These are phyloP conservation scores for Plenodomus biglobosus DNA, from an alignment of 2,329 filamentous ascomycete species.

Conservation along the genomic window DNA sequence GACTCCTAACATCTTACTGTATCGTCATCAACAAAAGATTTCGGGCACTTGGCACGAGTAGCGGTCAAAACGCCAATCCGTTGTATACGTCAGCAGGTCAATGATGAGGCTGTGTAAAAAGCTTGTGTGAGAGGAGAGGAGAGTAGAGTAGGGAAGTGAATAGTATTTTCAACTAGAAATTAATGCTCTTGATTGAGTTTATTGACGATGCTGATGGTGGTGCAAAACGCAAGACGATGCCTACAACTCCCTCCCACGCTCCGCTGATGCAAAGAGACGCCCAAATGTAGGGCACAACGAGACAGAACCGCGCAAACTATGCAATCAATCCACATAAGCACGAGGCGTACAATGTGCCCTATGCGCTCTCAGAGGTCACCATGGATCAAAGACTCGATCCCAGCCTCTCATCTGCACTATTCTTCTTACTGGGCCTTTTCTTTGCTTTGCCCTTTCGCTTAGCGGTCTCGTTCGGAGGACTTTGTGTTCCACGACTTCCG, in stretches of 20 bases:
- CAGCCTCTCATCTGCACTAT: slow-evolving; percentile 24
- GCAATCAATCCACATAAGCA: background rate
- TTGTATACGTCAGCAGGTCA: background rate
- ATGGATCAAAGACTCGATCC: slow-evolving; percentile 28
- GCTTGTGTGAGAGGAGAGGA: background rate
- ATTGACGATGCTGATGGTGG: background rate
- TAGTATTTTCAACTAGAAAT: background rate
- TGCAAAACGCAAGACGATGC: background rate
- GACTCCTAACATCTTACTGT: background rate
- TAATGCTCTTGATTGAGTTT: background rate
- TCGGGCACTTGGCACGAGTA: background rate
- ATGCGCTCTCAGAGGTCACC: background rate
- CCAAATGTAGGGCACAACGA: background rate
- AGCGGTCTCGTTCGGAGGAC: slow-evolving; percentile 27
- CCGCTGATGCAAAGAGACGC: background rate
- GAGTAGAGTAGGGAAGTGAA: too few species aligned
- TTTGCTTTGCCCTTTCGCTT: slow-evolving; percentile 37
- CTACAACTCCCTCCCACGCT: background rate
- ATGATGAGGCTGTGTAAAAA: background rate
- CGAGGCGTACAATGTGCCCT: background rate
- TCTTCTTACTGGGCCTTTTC: slow-evolving; percentile 27
- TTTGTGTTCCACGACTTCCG: slow-evolving; percentile 31
- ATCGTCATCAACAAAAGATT: background rate
- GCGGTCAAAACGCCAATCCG: background rate
- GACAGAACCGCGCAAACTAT: background rate